Evolutionary conservation across 495 filamentous ascomycete genomes (phyloP), one percentile per base, ranked within the genome.

Genomic region (Amniculicola lignicola): DNA sequence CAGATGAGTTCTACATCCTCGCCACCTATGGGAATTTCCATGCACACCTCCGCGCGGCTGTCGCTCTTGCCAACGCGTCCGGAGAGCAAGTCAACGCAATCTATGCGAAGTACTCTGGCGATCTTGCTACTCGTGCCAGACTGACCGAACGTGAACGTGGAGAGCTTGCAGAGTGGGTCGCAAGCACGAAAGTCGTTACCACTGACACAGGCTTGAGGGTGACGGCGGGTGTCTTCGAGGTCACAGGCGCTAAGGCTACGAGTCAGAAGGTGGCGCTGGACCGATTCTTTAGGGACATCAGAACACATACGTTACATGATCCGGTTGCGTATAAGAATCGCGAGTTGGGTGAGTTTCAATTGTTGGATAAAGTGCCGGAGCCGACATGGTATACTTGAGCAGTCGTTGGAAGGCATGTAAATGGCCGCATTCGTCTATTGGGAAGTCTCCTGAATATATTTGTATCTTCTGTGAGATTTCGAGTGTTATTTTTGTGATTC

Each of bases 241-340:
- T 80, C 18, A 80, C 78, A 0, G 82, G 80, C 1, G 70, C 79
- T 1, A 68, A 76, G 50, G 74, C 80, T 4, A 84, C 80, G 11
- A 69, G 73, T 1, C 63, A 64, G 25, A 81, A 75, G 59, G 75
- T 79, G 0, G 79, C 79, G 0, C 66, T 85, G 45, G 82, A 82
- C 68, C 67, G 81, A 27, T 83, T 79, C 64, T 83, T 79, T 79
- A 67, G 81, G 44, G 80, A 83, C 57, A 63, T 82, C 12, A 63
- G 82, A n/a, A 80, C 78, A 16, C 82, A 85, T 65, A 78, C 72
- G 0, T 63, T 83, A 59, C 82, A 85, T 69, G 81, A 85, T 64
- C 81, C 81, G 2, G 78, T 83, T 24, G 77, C 79, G 35, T 82
- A 83, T 57, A 82, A 83, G 74, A 77, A 79, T 42, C 65, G 74